Conservation (phyloP, 257 asterid species). For the Nicotiana paniculata region DNA sequence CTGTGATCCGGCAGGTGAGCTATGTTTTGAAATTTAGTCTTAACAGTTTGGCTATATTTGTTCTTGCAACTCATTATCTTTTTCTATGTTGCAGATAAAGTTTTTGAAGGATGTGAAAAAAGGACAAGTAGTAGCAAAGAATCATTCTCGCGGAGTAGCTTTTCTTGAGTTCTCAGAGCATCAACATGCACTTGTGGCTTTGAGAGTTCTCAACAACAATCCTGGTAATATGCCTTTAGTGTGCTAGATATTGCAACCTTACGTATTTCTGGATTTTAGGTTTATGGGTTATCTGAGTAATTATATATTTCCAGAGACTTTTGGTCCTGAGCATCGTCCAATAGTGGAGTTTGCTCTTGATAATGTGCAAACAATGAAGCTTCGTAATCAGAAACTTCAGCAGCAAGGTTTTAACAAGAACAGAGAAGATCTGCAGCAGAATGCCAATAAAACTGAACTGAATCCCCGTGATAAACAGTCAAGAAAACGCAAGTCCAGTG, state of each 20-base stretch:
- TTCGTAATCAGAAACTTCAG: constrained; percentile 57
- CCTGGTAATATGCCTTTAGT: constrained; percentile 49
- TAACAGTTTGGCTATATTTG: neutral
- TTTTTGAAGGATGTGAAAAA: constrained; percentile 58
- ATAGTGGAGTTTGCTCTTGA: constrained; percentile 97
- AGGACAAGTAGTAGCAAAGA: constrained; percentile 46
- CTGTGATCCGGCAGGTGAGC: constrained; percentile 76
- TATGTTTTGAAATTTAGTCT: constrained; percentile 11
- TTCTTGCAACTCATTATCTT: neutral
- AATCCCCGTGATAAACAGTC: constrained; percentile 18
- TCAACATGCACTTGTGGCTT: constrained; percentile 96
- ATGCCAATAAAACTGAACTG: constrained; percentile 13
- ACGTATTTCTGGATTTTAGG: neutral
- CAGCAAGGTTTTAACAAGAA: constrained; percentile 28
- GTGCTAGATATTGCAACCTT: neutral
- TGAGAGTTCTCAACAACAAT: constrained; percentile 90
- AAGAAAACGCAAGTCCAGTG: constrained; percentile 50
- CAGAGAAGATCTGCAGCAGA: constrained; percentile 20
- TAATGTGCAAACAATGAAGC: constrained; percentile 73
- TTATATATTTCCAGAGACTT: constrained; percentile 45
- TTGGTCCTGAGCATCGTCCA: constrained; percentile 85
- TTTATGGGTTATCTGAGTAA: neutral
- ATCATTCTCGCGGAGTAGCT: constrained; percentile 84
- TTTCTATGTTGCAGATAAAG: constrained; percentile 48
- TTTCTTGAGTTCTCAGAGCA: constrained; percentile 93